phyloP scores from a whole-genome alignment of 768 basidiomycete genomes.

The Mycena albidolilacea region DNA sequence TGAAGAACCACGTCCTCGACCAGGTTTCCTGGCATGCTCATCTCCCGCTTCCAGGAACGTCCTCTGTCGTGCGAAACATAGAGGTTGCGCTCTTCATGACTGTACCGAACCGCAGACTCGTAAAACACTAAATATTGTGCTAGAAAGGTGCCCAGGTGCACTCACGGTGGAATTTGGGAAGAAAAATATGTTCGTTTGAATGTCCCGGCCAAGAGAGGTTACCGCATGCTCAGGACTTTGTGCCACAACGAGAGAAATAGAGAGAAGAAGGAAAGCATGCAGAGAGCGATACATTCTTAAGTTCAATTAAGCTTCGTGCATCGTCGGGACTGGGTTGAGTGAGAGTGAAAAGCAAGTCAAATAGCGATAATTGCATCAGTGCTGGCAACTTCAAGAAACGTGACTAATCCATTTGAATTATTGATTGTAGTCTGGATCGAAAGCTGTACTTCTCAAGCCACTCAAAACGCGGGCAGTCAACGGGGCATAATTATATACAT shows the following conservation, averaged over 20 bases:
- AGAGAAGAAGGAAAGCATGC: background rate
- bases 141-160: constrained; percentile 32
- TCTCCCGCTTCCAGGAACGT: constrained; percentile 69
- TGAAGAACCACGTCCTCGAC: constrained; percentile 86
- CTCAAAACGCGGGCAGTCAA: background rate
- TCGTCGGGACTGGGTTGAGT: too few relatives aligned
- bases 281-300: background rate
- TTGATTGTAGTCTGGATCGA: too few relatives aligned
- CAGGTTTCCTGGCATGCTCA: constrained; percentile 67
- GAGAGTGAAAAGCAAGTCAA: too few relatives aligned
- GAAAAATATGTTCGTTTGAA: constrained; percentile 86
- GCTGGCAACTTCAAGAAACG: too few relatives aligned
- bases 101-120: constrained; percentile 83
- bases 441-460: too few relatives aligned
- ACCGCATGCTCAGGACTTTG: constrained; percentile 65
- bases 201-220: constrained; percentile 64
- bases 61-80: constrained; percentile 93
- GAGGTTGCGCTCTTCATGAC: constrained; percentile 74
- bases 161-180: constrained; percentile 92
- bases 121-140: constrained; percentile 24
- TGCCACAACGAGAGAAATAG: constrained; percentile 39
- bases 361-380: too few relatives aligned
- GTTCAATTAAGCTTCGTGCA: too few relatives aligned
- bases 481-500: constrained; percentile 37
- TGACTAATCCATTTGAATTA: too few relatives aligned